These are phyloP conservation scores for Ophiostoma ulmi DNA, from an alignment of 2,329 filamentous ascomycete species.

Conservation along the genomic window DNA sequence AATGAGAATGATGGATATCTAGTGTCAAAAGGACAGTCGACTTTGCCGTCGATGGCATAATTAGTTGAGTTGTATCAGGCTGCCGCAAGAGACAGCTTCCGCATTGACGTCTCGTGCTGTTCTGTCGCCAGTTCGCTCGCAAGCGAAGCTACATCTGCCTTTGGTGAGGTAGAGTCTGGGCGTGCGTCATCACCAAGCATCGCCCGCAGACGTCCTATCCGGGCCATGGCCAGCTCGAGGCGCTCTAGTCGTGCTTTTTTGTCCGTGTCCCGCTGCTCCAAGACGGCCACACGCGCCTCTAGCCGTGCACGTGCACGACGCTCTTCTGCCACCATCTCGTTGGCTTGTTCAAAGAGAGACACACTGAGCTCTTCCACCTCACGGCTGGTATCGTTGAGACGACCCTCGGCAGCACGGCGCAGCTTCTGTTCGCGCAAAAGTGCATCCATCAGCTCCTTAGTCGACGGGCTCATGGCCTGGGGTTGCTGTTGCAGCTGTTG, in stretches of 20 bases:
- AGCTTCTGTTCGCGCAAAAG: conserved; percentile 62
- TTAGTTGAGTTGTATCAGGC: not conserved
- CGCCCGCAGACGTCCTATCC: conserved; percentile 65
- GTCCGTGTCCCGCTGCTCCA: conserved; percentile 66
- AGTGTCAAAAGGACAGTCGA: not conserved
- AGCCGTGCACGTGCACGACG: conserved; percentile 64
- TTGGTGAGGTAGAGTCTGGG: not conserved
- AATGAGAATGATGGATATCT: not conserved
- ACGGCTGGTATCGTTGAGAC: conserved; percentile 58
- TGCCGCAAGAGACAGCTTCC: not conserved
- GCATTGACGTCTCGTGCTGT: not conserved
- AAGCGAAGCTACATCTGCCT: not conserved
- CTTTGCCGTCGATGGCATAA: too few relatives aligned
- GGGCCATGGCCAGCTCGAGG: conserved; percentile 63
- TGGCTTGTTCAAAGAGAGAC: conserved; percentile 73
- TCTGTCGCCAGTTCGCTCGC: not conserved
- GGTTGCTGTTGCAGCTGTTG: not conserved
- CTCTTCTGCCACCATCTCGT: conserved; percentile 80
- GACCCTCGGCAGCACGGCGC: conserved; percentile 63
- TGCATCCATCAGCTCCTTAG: conserved; percentile 55
- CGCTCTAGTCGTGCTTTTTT: conserved; percentile 64
- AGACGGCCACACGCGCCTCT: conserved; percentile 61
- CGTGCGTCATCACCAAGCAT: conserved; percentile 42
- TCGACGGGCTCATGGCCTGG: conserved; percentile 26
- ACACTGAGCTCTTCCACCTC: conserved; percentile 77